Evolutionary conservation across 2,329 filamentous ascomycete genomes (phyloP), one percentile per base, ranked within the genome.

Genomic region (Coniochaeta ligniaria): DNA sequence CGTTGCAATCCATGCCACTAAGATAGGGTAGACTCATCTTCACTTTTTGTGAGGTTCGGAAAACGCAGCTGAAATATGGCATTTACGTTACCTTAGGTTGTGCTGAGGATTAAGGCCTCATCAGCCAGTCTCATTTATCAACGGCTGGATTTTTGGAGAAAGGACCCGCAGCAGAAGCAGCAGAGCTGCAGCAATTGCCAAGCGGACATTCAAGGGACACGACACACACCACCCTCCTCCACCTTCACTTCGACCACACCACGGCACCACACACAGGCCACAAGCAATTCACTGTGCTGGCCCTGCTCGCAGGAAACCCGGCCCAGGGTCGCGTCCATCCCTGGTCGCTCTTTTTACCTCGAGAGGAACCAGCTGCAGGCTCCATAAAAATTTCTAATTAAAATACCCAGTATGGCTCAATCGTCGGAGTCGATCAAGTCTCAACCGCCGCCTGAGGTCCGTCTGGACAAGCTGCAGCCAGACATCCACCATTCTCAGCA

Each of bases 341-440:
- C 61, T 59, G 54, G 50, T 64, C 62, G 59, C 56, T 31, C 31
- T 63, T 60, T 68, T 67, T 69, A 65, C 68, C 66, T 66, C 63
- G 20, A 17, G 16, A 67, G 68, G 67, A 71, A 72, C 14, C 22
- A 24, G 43, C 22, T 73, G 68, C 67, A 70, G 72, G 70, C 70
- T 73, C 71, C 71, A 72, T 72, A 72, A 72, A 72, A 73, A 70
- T 69, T 66, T 69, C 70, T 71, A 73, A 74, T 73, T 74, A 73
- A 74, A 72, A 71, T 52, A 70, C 69, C 70, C 69, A 72, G 62
- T 68, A 72, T 73, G 72, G 71, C 71, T 71, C 72, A 72, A 70
- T 67, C 65, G 63, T 63, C 66, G 62, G 66, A 65, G 59, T 61
- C 63, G 63, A 64, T 58, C 62, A 63, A 61, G 63, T 64, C 65